Conservation (phyloP, 257 asterid genomes). For the Rehmannia glutinosa region DNA sequence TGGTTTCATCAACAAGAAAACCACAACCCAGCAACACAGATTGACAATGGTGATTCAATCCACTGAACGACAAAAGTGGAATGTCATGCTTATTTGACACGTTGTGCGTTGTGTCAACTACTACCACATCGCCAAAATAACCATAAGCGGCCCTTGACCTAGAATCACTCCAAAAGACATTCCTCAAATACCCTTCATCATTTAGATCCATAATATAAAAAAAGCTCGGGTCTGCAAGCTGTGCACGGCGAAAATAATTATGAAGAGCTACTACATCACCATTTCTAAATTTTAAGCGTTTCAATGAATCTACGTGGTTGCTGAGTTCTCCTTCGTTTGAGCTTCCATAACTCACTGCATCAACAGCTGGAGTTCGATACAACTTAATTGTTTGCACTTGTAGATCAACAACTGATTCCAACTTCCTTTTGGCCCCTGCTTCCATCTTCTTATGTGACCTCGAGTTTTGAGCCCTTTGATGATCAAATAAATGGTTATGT, state of each 20-base stretch:
- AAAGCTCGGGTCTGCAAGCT: conserved; percentile 44
- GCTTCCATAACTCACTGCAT: conserved; percentile 42
- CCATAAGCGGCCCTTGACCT: conserved; percentile 48
- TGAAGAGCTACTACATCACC: conserved; percentile 35
- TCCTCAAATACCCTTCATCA: conserved; percentile 45
- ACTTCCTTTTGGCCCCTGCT: conserved; percentile 53
- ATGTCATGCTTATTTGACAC: conserved; percentile 27
- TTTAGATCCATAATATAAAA: conserved; percentile 48
- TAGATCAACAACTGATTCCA: conserved; percentile 40
- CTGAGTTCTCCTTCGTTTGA: conserved; percentile 34
- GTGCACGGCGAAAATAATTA: conserved; percentile 31
- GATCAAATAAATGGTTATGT: conserved; percentile 74
- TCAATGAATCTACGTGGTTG: conserved; percentile 15
- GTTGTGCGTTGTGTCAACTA: conserved; percentile 31
- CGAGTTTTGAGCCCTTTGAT: conserved; percentile 49
- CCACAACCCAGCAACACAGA: conserved; percentile 45
- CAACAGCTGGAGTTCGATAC: conserved; percentile 50
- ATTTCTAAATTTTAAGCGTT: conserved; percentile 31
- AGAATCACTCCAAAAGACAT: conserved; percentile 58
- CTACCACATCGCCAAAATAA: conserved; percentile 45
- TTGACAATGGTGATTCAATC: conserved; percentile 53
- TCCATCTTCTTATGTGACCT: conserved; percentile 59
- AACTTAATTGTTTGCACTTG: conserved; percentile 65
- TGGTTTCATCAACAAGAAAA: conserved; percentile 38
- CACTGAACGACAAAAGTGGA: conserved; percentile 37